Conservation (phyloP, 257 asterid genomes). For the Solanum appendiculatum region DNA sequence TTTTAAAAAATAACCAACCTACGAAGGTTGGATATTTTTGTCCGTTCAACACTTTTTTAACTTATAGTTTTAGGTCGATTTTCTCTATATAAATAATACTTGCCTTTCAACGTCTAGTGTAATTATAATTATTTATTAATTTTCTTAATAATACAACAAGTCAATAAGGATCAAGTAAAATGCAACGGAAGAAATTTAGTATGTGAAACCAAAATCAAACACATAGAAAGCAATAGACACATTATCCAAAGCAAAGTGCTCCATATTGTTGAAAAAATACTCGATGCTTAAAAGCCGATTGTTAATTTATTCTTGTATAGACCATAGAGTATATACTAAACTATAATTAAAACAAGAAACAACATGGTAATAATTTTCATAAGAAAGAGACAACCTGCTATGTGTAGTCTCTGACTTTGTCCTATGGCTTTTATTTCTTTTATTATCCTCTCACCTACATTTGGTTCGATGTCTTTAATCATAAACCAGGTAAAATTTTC, state of each 20-base stretch:
- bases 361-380: background rate
- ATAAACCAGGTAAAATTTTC: background rate
- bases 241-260: background rate
- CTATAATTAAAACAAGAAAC: background rate
- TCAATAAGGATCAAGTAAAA: too few species aligned
- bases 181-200: background rate
- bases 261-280: background rate
- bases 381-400: background rate
- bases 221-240: background rate
- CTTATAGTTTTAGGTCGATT: background rate
- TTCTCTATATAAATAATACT: too few species aligned
- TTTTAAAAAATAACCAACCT: background rate
- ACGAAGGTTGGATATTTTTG: too few species aligned
- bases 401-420: conserved; percentile 1
- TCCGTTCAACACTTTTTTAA: background rate
- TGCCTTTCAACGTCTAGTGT: background rate
- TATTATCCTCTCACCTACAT: background rate
- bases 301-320: background rate
- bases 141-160: too few species aligned
- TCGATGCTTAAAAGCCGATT: background rate
- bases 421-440: conserved; percentile 1
- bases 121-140: too few species aligned
- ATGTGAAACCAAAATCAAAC: background rate
- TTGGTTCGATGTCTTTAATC: conserved; percentile 17
- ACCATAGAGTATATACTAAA: background rate